Conservation (phyloP, 1,139 yeast genomes). For the Wickerhamiella infanticola region DNA sequence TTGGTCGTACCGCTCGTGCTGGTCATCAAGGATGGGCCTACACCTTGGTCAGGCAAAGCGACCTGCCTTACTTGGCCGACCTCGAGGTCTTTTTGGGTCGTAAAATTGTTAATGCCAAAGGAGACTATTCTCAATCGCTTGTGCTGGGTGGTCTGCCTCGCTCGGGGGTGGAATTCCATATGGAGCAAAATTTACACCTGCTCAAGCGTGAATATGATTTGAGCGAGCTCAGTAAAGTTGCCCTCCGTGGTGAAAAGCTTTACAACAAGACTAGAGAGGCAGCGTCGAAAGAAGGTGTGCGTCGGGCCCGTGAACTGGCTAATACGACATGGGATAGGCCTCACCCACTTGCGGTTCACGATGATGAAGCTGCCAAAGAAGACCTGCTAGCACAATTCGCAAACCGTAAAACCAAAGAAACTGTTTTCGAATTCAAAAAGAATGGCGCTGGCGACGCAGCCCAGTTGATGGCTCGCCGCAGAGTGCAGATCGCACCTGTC, state of each 20-base stretch:
- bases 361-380: constrained; percentile 51
- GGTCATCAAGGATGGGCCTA: constrained; percentile 98
- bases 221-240: constrained; percentile 47
- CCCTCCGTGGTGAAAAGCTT: constrained; percentile 74
- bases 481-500: constrained; percentile 77
- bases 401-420: constrained; percentile 52
- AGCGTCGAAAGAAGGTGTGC: constrained; percentile 73
- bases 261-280: constrained; percentile 74
- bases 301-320: constrained; percentile 67
- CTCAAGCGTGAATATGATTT: constrained; percentile 57
- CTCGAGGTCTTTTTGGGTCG: constrained; percentile 81
- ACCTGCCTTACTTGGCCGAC: constrained; percentile 79
- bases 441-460: constrained; percentile 46
- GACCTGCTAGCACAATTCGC: constrained; percentile 54
- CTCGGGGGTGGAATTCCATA: constrained; percentile 47
- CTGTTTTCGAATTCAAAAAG: constrained; percentile 71
- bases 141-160: constrained; percentile 79
- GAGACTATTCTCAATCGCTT: constrained; percentile 55
- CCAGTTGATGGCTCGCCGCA: constrained; percentile 70
- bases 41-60: constrained; percentile 71
- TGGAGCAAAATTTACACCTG: constrained; percentile 55
- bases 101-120: constrained; percentile 50
- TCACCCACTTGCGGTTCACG: constrained; percentile 26
- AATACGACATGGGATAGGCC: constrained; percentile 81
- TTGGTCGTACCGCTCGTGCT: constrained; percentile 98